These are phyloP conservation scores for Aspergillus proliferans DNA, from an alignment of 2,329 filamentous ascomycete genomes.

Conservation along the genomic window DNA sequence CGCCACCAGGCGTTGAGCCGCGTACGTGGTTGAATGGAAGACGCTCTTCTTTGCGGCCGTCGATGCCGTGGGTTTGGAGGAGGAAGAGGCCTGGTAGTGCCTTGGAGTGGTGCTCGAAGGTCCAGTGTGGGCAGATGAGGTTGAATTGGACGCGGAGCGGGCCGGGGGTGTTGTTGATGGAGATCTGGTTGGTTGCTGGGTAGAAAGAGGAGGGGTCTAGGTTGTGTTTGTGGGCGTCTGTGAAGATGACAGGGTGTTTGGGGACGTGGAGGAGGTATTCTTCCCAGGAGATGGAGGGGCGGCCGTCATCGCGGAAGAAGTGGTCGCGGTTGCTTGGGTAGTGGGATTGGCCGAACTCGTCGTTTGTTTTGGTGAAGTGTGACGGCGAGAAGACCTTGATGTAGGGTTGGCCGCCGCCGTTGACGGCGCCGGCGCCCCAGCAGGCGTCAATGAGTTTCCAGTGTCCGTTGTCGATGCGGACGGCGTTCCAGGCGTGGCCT, in stretches of 20 bases:
- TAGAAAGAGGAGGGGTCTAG: conserved; percentile 54
- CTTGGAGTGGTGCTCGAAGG: conserved; percentile 58
- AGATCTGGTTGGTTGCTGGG: conserved; percentile 56
- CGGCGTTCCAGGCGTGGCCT: conserved; percentile 84
- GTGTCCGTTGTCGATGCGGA: conserved; percentile 73
- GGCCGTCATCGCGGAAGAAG: conserved; percentile 70
- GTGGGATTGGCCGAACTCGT: conserved; percentile 73
- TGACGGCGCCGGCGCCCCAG: conserved; percentile 79
- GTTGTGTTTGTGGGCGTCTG: conserved; percentile 43
- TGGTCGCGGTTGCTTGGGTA: conserved; percentile 63
- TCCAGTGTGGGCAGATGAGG: conserved; percentile 77
- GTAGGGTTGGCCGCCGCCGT: conserved; percentile 52
- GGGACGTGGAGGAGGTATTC: conserved; percentile 67
- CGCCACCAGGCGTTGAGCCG: conserved; percentile 45
- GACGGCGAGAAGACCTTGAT: conserved; percentile 61
- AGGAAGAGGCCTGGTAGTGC: conserved; percentile 60
- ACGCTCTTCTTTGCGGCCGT: conserved; percentile 62
- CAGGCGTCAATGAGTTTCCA: conserved; percentile 92
- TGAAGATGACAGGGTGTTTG: conserved; percentile 43
- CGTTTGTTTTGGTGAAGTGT: conserved; percentile 60
- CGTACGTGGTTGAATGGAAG: conserved; percentile 57
- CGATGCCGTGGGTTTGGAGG: conserved; percentile 58
- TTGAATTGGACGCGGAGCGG: conserved; percentile 72
- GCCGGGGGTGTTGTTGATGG: conserved; percentile 50
- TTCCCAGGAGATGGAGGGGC: conserved; percentile 62